Evolutionary conservation across 2,329 filamentous ascomycete genomes (phyloP).

Genomic region (Blastomyces gilchristii): DNA sequence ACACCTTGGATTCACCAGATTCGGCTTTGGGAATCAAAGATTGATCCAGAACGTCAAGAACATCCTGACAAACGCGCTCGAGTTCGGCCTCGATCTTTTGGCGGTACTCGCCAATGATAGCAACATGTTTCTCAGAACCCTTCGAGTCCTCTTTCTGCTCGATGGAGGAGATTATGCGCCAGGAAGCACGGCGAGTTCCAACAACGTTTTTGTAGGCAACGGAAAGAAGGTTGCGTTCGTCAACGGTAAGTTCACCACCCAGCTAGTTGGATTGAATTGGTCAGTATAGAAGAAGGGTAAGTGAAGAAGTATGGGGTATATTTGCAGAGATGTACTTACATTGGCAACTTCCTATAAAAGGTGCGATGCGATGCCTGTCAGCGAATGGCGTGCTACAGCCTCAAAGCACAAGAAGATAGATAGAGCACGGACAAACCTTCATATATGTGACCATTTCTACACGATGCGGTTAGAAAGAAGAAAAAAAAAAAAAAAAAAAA

Average conservation of each 20-base stretch:
- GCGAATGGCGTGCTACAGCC: background rate
- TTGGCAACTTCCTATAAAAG: constrained; percentile 76
- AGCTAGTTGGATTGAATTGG: constrained; percentile 37
- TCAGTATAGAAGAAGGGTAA: constrained; percentile 18
- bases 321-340: constrained; percentile 40
- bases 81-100: constrained; percentile 97
- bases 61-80: constrained; percentile 96
- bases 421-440: constrained; percentile 53
- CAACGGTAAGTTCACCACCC: constrained; percentile 57
- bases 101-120: constrained; percentile 91
- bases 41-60: constrained; percentile 87
- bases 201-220: constrained; percentile 99
- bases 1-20: constrained; percentile 97
- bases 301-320: constrained; percentile 11
- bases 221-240: constrained; percentile 82
- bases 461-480: constrained; percentile 13
- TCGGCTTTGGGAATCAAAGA: constrained; percentile 91
- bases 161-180: constrained; percentile 99
- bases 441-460: constrained; percentile 97
- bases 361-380: background rate
- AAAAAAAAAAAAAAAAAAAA: no score
- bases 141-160: constrained; percentile 99
- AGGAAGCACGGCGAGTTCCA: constrained; percentile 93
- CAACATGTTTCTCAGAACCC: constrained; percentile 89
- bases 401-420: background rate